A percentile compares a stretch with the other conserved stretches of the same genome.
Conservation (phyloP, 2,329 filamentous ascomycete genomes). For the Colletotrichum neosansevieriae region DNA sequence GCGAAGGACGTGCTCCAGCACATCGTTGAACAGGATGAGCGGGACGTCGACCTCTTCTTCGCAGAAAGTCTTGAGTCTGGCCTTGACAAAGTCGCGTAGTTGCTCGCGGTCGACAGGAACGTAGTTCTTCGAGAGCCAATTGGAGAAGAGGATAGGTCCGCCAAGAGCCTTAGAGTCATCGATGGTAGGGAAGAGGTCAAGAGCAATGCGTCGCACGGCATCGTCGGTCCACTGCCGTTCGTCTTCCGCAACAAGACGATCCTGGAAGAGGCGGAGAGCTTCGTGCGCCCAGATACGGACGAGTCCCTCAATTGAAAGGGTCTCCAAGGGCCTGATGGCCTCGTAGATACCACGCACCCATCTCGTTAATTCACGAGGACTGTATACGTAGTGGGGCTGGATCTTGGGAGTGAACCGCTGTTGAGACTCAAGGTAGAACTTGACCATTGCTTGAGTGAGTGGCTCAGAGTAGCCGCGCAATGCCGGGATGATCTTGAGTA, state of each 20-base stretch:
- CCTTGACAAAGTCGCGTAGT: conserved; percentile 96
- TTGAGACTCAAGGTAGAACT: conserved; percentile 95
- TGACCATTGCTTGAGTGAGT: conserved; percentile 97
- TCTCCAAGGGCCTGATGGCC: conserved; percentile 92
- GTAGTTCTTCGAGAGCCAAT: conserved; percentile 99
- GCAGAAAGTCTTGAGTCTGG: conserved; percentile 96
- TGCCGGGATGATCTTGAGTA: conserved; percentile 95
- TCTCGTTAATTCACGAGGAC: conserved; percentile 95
- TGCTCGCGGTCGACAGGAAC: conserved; percentile 96
- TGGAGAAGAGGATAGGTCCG: conserved; percentile 96
- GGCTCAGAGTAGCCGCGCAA: conserved; percentile 95
- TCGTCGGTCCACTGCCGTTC: conserved; percentile 97
- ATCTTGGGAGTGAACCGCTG: conserved; percentile 95
- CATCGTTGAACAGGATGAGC: conserved; percentile 98
- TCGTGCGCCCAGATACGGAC: conserved; percentile 99
- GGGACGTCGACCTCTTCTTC: conserved; percentile 99
- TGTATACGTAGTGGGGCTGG: conserved; percentile 99
- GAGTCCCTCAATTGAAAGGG: conserved; percentile 87
- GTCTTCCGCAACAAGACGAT: conserved; percentile 93
- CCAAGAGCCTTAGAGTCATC: conserved; percentile 90
- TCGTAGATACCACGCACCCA: conserved; percentile 99
- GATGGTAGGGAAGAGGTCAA: conserved; percentile 95
- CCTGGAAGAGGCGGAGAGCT: conserved; percentile 94
- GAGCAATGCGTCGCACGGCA: conserved; percentile 84
- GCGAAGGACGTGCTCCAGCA: conserved; percentile 95